Percentiles rank a stretch among this genome's conserved stretches.
These are phyloP conservation scores for Fusarium sp. DNA, from an alignment of 2,329 filamentous ascomycete genomes.

Conservation along the genomic window DNA sequence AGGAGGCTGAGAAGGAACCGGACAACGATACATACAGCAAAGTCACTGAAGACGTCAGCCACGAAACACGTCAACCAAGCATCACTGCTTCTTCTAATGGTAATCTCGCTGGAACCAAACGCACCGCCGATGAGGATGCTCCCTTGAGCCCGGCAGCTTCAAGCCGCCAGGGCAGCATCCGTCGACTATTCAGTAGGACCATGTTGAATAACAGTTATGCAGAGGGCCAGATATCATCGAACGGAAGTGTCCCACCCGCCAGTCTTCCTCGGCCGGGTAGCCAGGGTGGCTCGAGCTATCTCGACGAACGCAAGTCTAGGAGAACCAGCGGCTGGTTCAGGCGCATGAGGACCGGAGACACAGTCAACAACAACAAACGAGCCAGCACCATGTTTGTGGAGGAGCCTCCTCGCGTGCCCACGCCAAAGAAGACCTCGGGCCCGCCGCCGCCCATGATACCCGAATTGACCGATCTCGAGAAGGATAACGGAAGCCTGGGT, in stretches of 20 bases:
- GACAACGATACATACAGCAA: slow-evolving; percentile 22
- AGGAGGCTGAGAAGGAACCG: slow-evolving; percentile 17
- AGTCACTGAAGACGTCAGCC: slow-evolving; percentile 34
- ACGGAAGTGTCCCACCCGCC: slow-evolving; percentile 51
- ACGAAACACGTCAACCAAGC: slow-evolving; percentile 37
- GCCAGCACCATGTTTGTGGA: slow-evolving; percentile 56
- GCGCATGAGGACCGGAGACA: slow-evolving; percentile 58
- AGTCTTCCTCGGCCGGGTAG: slow-evolving; percentile 59
- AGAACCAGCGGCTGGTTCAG: slow-evolving; percentile 70
- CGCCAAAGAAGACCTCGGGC: slow-evolving; percentile 53
- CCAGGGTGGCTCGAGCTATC: slow-evolving; percentile 60
- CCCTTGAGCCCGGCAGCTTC: slow-evolving; percentile 65
- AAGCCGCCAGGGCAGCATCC: slow-evolving; percentile 65
- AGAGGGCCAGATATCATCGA: slow-evolving; percentile 59
- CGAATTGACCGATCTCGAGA: slow-evolving; percentile 64
- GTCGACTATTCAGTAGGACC: slow-evolving; percentile 66
- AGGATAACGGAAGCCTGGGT: slow-evolving; percentile 60
- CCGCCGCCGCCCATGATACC: slow-evolving; percentile 71
- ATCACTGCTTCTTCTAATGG: slow-evolving; percentile 53
- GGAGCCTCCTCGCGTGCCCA: slow-evolving; percentile 46
- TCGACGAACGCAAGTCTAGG: slow-evolving; percentile 65
- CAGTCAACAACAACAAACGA: slow-evolving; percentile 51
- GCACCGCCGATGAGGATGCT: slow-evolving; percentile 61
- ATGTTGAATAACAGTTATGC: slow-evolving; percentile 65
- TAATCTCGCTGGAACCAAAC: slow-evolving; percentile 60